Evolutionary conservation across 1,284 basidiomycete genomes (phyloP).

Genomic region (Trametes hirsuta): DNA sequence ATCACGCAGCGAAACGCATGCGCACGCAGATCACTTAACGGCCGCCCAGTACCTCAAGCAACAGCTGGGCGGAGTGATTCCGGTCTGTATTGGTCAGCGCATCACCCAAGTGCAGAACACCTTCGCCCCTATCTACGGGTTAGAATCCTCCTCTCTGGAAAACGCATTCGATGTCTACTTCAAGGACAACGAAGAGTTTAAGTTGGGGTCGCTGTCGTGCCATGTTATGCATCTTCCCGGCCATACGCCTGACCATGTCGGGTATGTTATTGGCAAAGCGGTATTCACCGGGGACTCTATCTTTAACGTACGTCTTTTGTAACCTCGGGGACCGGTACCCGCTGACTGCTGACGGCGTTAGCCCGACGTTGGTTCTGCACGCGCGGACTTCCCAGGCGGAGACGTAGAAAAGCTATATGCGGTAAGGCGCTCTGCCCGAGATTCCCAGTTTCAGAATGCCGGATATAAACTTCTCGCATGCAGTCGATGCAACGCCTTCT

Average conservation of each 20-base stretch:
- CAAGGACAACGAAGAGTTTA: conserved; percentile 41
- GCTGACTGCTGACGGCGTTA: conserved; percentile 11
- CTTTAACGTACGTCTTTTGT: conserved; percentile 39
- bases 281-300: conserved; percentile 47
- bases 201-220: conserved; percentile 37
- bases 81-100: conserved; percentile 43
- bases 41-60: conserved; percentile 43
- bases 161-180: conserved; percentile 41
- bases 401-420: conserved; percentile 41
- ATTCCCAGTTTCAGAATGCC: conserved; percentile 10
- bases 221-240: conserved; percentile 42
- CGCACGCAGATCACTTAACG: conserved; percentile 47
- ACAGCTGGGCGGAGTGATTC: conserved; percentile 33
- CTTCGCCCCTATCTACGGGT: conserved; percentile 41
- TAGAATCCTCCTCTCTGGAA: conserved; percentile 32
- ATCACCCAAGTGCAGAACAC: conserved; percentile 42
- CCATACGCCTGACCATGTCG: conserved; percentile 44
- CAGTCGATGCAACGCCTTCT: conserved; percentile 45
- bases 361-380: conserved; percentile 46
- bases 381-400: conserved; percentile 46
- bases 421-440: conserved; percentile 28
- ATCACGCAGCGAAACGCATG: conserved; percentile 41
- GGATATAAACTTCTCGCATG: background rate
- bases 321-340: too few species aligned
- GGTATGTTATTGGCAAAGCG: conserved; percentile 42